Evolutionary conservation across 441 rosid genomes (phyloP).

Genomic region (Jatropha multifida): DNA sequence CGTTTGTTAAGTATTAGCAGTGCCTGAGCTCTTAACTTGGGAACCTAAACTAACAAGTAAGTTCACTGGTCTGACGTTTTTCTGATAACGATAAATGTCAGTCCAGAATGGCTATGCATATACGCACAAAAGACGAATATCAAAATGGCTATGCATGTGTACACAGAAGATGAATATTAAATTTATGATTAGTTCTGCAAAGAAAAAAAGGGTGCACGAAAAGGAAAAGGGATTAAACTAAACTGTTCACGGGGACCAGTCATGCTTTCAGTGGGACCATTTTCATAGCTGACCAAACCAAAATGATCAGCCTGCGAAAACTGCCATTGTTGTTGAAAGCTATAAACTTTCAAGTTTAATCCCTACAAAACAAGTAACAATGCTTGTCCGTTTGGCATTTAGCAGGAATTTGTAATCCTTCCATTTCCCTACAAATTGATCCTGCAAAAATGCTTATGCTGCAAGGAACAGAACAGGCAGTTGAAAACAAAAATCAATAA

Average conservation of each 20-base stretch:
- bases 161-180: not conserved
- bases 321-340: not conserved
- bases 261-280: slow-evolving; percentile 14
- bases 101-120: slow-evolving; percentile 4
- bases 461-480: not conserved
- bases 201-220: not conserved
- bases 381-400: slow-evolving; percentile 1
- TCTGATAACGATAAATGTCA: slow-evolving; percentile 16
- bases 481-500: not conserved
- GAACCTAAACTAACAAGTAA: not conserved
- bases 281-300: not conserved
- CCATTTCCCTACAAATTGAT: not conserved
- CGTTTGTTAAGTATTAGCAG: not conserved
- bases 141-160: too few relatives aligned
- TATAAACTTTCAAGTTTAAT: not conserved
- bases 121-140: not conserved
- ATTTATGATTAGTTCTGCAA: slow-evolving; percentile 14
- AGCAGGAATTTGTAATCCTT: not conserved
- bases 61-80: not conserved
- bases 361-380: not conserved
- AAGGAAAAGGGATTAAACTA: not conserved
- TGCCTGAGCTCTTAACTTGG: not conserved
- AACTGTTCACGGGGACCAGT: slow-evolving; percentile 13
- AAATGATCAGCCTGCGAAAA: not conserved
- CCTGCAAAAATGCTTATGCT: slow-evolving; percentile 7